Percentiles rank a stretch among this genome's conserved stretches.
Evolutionary conservation across 768 basidiomycete genomes (phyloP).

Genomic region (Gautieria morchelliformis): DNA sequence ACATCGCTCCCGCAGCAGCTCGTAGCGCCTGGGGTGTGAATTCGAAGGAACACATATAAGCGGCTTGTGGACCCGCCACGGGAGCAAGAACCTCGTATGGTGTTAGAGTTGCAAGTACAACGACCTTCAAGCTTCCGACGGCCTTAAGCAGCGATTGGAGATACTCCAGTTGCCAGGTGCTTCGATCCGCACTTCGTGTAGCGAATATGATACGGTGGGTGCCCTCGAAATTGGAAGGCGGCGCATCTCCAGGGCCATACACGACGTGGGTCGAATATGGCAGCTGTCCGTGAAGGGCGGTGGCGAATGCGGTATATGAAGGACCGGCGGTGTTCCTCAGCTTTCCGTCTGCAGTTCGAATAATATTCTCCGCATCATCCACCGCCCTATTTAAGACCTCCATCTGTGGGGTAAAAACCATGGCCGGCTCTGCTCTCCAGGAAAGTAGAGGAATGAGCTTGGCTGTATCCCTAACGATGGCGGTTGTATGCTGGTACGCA

Average conservation of each 20-base stretch:
- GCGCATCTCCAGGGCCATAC: slow-evolving; percentile 23
- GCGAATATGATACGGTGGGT: slow-evolving; percentile 36
- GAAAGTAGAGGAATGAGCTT: slow-evolving; percentile 24
- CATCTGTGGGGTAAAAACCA: slow-evolving; percentile 47
- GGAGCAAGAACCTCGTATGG: slow-evolving; percentile 47
- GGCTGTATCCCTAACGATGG: slow-evolving; percentile 35
- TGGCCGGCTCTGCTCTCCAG: slow-evolving; percentile 17
- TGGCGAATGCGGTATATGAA: slow-evolving; percentile 42
- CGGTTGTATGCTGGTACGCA: slow-evolving; percentile 39
- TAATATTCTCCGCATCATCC: slow-evolving; percentile 36
- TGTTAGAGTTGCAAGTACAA: slow-evolving; percentile 52
- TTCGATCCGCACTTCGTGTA: slow-evolving; percentile 45
- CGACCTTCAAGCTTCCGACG: slow-evolving; percentile 20
- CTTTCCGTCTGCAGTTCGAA: slow-evolving; percentile 32
- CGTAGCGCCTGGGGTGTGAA: slow-evolving; percentile 44
- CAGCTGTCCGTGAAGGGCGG: slow-evolving; percentile 25
- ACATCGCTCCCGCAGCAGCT: slow-evolving; percentile 33
- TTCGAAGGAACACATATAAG: slow-evolving; percentile 48
- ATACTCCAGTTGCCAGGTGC: slow-evolving; percentile 41
- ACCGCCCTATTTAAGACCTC: slow-evolving; percentile 55
- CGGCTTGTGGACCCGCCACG: slow-evolving; percentile 1
- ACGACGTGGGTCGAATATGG: slow-evolving; percentile 32
- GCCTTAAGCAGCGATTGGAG: slow-evolving; percentile 22
- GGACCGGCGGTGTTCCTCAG: slow-evolving; percentile 50
- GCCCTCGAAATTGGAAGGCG: slow-evolving; percentile 7